Conservation (phyloP, 306 rosid genomes). For the Casuarina cunninghamiana region DNA sequence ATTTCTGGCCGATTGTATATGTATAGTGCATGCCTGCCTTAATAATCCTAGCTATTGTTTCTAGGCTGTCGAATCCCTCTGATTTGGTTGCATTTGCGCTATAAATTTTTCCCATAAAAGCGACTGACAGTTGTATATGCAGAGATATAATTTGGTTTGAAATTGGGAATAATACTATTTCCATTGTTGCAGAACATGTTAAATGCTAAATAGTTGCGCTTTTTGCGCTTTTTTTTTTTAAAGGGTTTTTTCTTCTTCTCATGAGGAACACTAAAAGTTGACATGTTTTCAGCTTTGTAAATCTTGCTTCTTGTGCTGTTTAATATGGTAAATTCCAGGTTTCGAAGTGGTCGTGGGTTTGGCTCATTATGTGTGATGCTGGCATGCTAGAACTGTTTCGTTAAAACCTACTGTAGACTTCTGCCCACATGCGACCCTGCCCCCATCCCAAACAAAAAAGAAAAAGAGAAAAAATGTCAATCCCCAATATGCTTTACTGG, state of each 20-base stretch:
- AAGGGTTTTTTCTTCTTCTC: neutral
- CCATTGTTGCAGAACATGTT: neutral
- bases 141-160: neutral
- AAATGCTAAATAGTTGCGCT: neutral
- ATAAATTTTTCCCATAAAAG: neutral
- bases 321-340: too few species aligned
- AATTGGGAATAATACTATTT: neutral
- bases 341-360: neutral
- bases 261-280: neutral
- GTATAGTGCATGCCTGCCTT: constrained; percentile 18
- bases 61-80: neutral
- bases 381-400: too few species aligned
- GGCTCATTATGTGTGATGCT: too few species aligned
- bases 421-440: too few species aligned
- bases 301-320: too few species aligned
- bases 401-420: too few species aligned
- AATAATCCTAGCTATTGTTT: neutral
- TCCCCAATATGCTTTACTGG: too few species aligned
- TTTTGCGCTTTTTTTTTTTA: neutral
- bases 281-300: neutral
- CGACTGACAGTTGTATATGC: neutral
- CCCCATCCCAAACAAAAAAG: too few species aligned
- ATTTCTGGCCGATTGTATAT: constrained; percentile 15
- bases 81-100: neutral
- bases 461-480: too few species aligned